Percentiles rank a stretch among this genome's conserved stretches.
phyloP scores from a whole-genome alignment of 345 rosid species.

The Euclidium syriacum region DNA sequence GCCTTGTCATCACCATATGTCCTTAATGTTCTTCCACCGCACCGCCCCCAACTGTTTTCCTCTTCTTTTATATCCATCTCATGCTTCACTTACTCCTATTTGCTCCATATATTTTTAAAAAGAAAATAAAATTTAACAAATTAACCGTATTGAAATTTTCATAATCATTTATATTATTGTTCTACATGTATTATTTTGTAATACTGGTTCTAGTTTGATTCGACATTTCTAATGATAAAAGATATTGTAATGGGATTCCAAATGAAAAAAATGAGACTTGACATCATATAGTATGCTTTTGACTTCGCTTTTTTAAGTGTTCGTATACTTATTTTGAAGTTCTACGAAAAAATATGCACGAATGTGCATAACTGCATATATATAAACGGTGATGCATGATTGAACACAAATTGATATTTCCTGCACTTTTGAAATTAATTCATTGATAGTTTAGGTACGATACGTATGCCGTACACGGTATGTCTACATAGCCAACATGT shows the following conservation, averaged over 20 bases:
- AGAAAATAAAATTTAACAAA: too few species aligned
- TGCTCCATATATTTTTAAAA: slow-evolving; percentile 2
- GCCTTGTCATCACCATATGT: slow-evolving; percentile 23
- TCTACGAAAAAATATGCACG: neutral
- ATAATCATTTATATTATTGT: too few species aligned
- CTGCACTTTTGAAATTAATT: neutral
- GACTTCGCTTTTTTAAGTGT: neutral
- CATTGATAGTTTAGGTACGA: slow-evolving; percentile 6
- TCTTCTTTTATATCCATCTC: slow-evolving; percentile 22
- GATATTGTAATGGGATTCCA: neutral
- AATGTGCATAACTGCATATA: neutral
- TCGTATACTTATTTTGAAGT: neutral
- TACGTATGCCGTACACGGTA: neutral
- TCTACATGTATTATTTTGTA: too few species aligned
- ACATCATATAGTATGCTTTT: neutral
- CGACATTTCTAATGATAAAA: neutral
- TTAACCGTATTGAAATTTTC: too few species aligned
- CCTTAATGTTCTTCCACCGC: slow-evolving; percentile 29
- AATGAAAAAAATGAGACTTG: too few species aligned
- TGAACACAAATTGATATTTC: neutral
- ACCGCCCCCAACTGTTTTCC: slow-evolving; percentile 26
- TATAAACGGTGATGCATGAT: neutral
- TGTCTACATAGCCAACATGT: neutral
- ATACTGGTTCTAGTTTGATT: neutral
- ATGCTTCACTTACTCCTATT: slow-evolving; percentile 21